phyloP scores from a whole-genome alignment of 495 filamentous ascomycete species.

The Podospora bellae-mahoneyi region DNA sequence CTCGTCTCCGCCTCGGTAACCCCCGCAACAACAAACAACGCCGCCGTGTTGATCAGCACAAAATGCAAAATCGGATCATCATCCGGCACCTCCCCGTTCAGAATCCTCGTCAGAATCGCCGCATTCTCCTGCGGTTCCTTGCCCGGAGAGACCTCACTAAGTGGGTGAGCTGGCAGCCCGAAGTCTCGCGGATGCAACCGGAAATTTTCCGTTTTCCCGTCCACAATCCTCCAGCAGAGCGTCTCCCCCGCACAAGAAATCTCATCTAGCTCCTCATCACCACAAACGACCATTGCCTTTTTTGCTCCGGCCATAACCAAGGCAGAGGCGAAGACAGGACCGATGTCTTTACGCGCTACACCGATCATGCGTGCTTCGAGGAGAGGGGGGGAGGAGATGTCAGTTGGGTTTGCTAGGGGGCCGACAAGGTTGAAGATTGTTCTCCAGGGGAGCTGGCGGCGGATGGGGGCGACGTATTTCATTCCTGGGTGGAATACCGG shows the following conservation, averaged over 20 bases:
- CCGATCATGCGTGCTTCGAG: conserved; percentile 90
- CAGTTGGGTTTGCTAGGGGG: conserved; percentile 83
- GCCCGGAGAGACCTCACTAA: conserved; percentile 74
- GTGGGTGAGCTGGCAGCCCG: conserved; percentile 69
- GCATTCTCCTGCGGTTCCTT: conserved; percentile 86
- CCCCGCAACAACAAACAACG: conserved; percentile 76
- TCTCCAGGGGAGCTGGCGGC: conserved; percentile 78
- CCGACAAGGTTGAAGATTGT: conserved; percentile 97
- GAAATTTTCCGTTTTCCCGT: conserved; percentile 67
- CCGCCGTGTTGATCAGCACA: conserved; percentile 89
- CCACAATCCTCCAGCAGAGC: conserved; percentile 75
- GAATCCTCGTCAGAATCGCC: conserved; percentile 69
- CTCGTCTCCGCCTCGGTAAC: conserved; percentile 79
- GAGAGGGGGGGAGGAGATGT: conserved; percentile 38
- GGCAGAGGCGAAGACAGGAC: conserved; percentile 82
- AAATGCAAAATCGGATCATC: conserved; percentile 89
- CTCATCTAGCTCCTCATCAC: conserved; percentile 92
- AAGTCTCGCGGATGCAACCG: conserved; percentile 76
- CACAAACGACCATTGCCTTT: conserved; percentile 90
- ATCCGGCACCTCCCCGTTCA: conserved; percentile 65
- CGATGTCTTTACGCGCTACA: conserved; percentile 80
- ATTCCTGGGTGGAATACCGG: conserved; percentile 95
- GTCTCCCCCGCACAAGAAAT: conserved; percentile 83
- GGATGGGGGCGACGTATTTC: conserved; percentile 76
- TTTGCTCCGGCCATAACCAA: conserved; percentile 68